A percentile compares a stretch with the other conserved stretches of the same genome.
Evolutionary conservation across 768 basidiomycete genomes (phyloP).

Genomic region (Leccinum olivaceopallidum): DNA sequence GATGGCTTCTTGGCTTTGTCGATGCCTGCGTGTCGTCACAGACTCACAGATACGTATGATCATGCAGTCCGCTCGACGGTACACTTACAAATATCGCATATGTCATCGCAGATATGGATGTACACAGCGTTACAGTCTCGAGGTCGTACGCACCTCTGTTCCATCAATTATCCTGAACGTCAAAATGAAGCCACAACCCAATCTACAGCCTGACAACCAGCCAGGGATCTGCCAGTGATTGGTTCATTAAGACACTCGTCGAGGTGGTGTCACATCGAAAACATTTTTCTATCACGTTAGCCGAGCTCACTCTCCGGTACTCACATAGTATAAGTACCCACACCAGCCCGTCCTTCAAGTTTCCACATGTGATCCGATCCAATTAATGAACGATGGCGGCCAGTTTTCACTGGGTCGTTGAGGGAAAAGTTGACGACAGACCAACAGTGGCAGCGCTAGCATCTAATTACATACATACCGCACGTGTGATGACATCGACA

Average conservation of each 20-base stretch:
- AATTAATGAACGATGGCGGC: background rate
- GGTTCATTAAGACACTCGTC: background rate
- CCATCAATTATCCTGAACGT: no score
- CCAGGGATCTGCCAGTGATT: background rate
- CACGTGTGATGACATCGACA: no score
- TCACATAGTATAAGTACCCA: background rate
- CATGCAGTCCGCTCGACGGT: no score
- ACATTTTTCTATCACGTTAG: background rate
- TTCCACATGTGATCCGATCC: background rate
- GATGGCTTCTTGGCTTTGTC: no score
- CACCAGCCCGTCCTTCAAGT: background rate
- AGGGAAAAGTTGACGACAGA: background rate
- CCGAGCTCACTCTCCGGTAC: background rate
- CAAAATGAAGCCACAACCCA: no score
- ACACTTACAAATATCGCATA: no score
- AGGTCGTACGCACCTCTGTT: no score
- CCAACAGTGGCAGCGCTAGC: background rate
- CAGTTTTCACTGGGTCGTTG: background rate
- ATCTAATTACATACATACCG: background rate
- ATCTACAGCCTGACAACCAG: no score
- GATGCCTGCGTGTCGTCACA: no score
- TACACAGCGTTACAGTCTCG: no score
- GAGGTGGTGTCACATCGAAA: background rate
- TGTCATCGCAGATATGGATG: no score
- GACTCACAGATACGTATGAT: no score